Percentiles rank a stretch among this genome's conserved stretches.
These are phyloP conservation scores for Ammopiptanthus mongolicus DNA, from an alignment of 306 rosid species.

Conservation along the genomic window DNA sequence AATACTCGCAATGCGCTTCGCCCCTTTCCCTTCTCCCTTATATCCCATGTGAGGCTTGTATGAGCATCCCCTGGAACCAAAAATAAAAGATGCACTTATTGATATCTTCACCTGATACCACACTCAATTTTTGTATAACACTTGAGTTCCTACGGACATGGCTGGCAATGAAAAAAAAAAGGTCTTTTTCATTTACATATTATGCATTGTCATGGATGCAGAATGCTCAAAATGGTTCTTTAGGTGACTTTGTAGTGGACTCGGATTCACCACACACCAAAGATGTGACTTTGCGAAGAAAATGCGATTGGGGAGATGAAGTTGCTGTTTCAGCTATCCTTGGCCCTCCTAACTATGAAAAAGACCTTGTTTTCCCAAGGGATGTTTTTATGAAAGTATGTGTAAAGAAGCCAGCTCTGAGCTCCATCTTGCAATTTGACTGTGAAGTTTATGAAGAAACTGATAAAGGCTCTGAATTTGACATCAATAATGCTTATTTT, in stretches of 20 bases:
- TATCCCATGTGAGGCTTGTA: no score
- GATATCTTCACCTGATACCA: not conserved
- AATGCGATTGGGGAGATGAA: conserved; percentile 61
- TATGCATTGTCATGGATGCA: conserved; percentile 27
- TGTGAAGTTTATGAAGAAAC: conserved; percentile 38
- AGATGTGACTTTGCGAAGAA: conserved; percentile 64
- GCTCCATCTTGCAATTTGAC: conserved; percentile 67
- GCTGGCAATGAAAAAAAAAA: not conserved
- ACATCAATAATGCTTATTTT: conserved; percentile 44
- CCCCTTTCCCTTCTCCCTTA: no score
- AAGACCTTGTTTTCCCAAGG: conserved; percentile 35
- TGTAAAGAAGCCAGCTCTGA: conserved; percentile 55
- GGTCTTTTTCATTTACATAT: not conserved
- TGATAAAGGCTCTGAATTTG: conserved; percentile 32
- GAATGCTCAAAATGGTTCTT: conserved; percentile 32
- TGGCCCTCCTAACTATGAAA: conserved; percentile 37
- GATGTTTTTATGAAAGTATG: conserved; percentile 69
- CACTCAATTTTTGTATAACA: not conserved
- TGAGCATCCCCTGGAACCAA: no score
- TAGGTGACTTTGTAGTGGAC: conserved; percentile 60
- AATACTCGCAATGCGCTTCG: no score
- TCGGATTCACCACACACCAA: conserved; percentile 46
- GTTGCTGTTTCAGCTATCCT: conserved; percentile 65
- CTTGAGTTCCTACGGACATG: not conserved
- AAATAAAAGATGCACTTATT: not conserved